Conservation (phyloP, 495 filamentous ascomycete genomes). For the Niebla homalea region DNA sequence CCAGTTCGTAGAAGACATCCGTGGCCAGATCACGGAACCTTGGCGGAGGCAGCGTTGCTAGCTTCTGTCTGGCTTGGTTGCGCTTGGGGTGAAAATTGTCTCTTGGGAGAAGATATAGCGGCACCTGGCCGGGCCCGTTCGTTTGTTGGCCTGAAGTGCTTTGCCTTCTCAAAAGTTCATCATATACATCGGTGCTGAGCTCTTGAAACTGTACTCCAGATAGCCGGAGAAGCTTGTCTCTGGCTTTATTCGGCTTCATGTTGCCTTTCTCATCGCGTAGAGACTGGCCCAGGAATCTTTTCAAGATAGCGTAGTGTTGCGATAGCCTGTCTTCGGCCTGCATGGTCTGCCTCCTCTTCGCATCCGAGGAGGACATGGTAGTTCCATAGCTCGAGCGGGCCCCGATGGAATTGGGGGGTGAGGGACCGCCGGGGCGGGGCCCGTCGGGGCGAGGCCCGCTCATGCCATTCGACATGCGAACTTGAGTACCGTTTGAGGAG, state of each 20-base stretch:
- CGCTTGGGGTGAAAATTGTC: constrained; percentile 88
- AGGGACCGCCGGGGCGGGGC: constrained; percentile 47
- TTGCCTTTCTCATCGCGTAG: constrained; percentile 62
- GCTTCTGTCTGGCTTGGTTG: constrained; percentile 88
- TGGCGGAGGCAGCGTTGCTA: constrained; percentile 70
- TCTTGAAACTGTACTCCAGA: constrained; percentile 91
- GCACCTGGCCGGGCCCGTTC: constrained; percentile 31
- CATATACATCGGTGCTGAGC: constrained; percentile 92
- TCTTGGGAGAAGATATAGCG: constrained; percentile 66
- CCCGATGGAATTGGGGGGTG: constrained; percentile 75
- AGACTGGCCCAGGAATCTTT: constrained; percentile 57
- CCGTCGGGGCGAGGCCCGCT: constrained; percentile 16
- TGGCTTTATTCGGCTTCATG: constrained; percentile 68
- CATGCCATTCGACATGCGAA: constrained; percentile 21
- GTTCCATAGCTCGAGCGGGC: constrained; percentile 60
- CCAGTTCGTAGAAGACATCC: constrained; percentile 89
- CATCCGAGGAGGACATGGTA: constrained; percentile 45
- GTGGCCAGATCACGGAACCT: constrained; percentile 85
- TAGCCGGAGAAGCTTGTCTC: constrained; percentile 82
- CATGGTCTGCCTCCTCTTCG: constrained; percentile 44
- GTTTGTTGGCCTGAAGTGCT: constrained; percentile 35
- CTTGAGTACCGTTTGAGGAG: constrained; percentile 38
- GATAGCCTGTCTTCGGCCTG: constrained; percentile 55
- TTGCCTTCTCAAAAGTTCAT: constrained; percentile 83
- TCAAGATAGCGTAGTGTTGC: constrained; percentile 72